Conservation (phyloP, 2,329 filamentous ascomycete genomes). For the Xylariaceae sp. region DNA sequence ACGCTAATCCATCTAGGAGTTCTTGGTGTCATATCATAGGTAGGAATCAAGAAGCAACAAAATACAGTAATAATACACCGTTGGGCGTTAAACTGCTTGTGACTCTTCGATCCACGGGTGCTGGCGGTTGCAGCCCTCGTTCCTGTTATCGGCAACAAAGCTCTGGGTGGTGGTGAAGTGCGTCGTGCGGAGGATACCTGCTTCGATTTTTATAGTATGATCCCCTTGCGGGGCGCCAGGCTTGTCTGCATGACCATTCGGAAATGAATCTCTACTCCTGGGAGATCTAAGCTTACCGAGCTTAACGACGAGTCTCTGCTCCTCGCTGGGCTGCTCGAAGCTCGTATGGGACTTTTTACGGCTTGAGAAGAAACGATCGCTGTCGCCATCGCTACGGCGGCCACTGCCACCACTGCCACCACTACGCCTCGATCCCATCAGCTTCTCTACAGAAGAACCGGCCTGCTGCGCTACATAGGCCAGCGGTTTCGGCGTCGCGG, state of each 20-base stretch:
- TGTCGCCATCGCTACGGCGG: too few species aligned
- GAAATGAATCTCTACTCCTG: neutral
- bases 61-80: too few species aligned
- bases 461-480: neutral
- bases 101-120: neutral
- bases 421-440: neutral
- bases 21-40: too few species aligned
- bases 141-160: neutral
- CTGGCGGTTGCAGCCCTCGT: neutral
- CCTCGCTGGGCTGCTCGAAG: conserved; percentile 5
- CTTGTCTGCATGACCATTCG: neutral
- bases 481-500: conserved; percentile 3
- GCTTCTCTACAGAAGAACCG: neutral
- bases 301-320: conserved; percentile 4
- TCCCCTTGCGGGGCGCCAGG: neutral
- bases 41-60: too few species aligned
- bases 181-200: neutral
- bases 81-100: neutral
- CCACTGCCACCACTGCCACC: neutral
- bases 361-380: neutral
- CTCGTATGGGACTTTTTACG: neutral
- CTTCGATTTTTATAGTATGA: neutral
- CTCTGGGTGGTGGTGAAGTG: neutral
- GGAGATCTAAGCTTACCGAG: neutral
- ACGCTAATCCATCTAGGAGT: too few species aligned